Conservation (phyloP, 1,284 basidiomycete genomes). For the Violaceomyces palustris region DNA sequence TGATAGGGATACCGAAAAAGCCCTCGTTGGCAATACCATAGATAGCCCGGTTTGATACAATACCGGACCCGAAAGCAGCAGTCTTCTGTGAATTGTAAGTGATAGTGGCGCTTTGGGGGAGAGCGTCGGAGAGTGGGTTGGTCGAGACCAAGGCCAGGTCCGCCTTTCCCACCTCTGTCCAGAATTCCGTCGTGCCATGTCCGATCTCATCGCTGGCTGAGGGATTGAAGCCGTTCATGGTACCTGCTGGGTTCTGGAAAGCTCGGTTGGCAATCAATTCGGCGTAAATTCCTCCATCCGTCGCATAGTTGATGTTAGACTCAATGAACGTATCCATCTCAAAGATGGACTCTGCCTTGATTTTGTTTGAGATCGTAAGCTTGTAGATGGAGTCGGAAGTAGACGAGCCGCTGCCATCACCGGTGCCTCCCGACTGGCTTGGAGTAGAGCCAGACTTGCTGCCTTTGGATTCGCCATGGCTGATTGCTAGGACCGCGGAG, state of each 20-base stretch:
- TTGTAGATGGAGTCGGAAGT: too few species aligned
- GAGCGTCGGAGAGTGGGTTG: slow-evolving; percentile 22
- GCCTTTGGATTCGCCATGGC: too few species aligned
- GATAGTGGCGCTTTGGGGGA: slow-evolving; percentile 30
- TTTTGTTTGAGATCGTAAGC: too few species aligned
- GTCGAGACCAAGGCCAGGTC: slow-evolving; percentile 12
- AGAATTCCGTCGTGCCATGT: slow-evolving; percentile 19
- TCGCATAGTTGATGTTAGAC: slow-evolving; percentile 34
- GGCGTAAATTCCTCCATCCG: slow-evolving; percentile 35
- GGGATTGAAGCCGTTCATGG: slow-evolving; percentile 4
- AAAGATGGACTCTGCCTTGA: neutral
- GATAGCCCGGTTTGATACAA: too few species aligned
- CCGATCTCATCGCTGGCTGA: slow-evolving; percentile 14
- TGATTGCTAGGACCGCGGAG: too few species aligned
- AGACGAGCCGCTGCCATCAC: too few species aligned
- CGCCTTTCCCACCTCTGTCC: slow-evolving; percentile 13
- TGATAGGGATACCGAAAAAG: slow-evolving; percentile 34
- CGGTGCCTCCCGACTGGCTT: too few species aligned
- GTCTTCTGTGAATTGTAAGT: slow-evolving; percentile 6
- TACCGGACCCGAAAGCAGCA: too few species aligned
- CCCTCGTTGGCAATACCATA: slow-evolving; percentile 34
- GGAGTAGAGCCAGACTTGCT: too few species aligned
- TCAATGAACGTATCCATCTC: slow-evolving; percentile 18
- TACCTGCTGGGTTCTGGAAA: slow-evolving; percentile 21
- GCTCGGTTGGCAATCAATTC: slow-evolving; percentile 41